Percentiles rank a stretch among this genome's conserved stretches.
phyloP scores from a whole-genome alignment of 129 eudicot genomes.

The Centaurea solstitialis region DNA sequence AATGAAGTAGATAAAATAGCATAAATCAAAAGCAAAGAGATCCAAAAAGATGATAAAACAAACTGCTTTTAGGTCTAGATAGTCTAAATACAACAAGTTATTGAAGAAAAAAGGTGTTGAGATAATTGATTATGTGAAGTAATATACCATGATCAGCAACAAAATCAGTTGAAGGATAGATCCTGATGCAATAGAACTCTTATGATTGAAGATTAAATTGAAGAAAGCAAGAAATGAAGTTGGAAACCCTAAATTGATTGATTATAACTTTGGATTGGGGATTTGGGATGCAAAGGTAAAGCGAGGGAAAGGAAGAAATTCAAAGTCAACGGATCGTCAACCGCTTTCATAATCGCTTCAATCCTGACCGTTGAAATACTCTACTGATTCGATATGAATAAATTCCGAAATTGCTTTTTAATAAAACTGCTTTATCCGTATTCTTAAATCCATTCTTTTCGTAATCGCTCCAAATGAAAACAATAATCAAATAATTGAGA shows the following conservation, averaged over 20 bases:
- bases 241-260: not conserved
- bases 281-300: not conserved
- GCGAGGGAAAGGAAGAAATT: not conserved
- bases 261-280: not conserved
- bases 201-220: not conserved
- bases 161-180: not conserved
- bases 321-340: not conserved
- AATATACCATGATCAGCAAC: not conserved
- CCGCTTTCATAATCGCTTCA: not conserved
- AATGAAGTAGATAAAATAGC: not conserved
- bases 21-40: not conserved
- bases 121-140: not conserved
- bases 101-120: not conserved
- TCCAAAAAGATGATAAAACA: not conserved
- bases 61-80: not conserved
- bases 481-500: too few relatives aligned
- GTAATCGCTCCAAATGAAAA: too few relatives aligned
- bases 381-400: too few relatives aligned
- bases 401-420: too few relatives aligned
- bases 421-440: too few relatives aligned
- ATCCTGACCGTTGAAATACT: too few relatives aligned
- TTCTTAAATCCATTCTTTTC: too few relatives aligned
- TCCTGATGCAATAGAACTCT: not conserved
- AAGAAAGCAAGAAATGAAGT: not conserved
- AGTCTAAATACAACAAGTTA: not conserved